phyloP scores from a whole-genome alignment of 768 basidiomycete genomes.

The Suillus brevipes region DNA sequence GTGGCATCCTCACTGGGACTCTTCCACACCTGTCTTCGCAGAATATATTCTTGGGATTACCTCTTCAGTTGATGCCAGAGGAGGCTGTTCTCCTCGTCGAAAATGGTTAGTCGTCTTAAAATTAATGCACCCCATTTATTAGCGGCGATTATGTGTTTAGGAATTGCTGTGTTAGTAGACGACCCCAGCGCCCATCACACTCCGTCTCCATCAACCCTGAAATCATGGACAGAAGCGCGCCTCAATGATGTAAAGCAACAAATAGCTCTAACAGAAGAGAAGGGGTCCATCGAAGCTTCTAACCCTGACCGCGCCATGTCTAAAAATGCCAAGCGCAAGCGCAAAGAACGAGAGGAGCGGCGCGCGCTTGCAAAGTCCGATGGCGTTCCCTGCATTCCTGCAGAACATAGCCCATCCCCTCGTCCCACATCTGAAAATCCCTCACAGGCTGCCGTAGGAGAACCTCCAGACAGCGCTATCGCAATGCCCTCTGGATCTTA shows the following conservation, averaged over 20 bases:
- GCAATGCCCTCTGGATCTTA: constrained; percentile 32
- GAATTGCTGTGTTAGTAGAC: constrained; percentile 74
- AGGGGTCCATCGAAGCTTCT: constrained; percentile 47
- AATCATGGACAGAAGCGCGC: constrained; percentile 54
- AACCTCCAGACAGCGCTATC: constrained; percentile 2
- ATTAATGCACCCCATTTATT: not conserved
- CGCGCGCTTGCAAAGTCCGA: constrained; percentile 23
- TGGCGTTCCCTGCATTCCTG: constrained; percentile 24
- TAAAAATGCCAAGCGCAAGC: constrained; percentile 67
- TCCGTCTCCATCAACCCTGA: constrained; percentile 48
- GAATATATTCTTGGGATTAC: constrained; percentile 94
- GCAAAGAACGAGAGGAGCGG: constrained; percentile 65
- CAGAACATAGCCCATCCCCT: constrained; percentile 15
- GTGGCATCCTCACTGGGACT: constrained; percentile 85
- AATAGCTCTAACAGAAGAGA: constrained; percentile 47
- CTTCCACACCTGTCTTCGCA: constrained; percentile 94
- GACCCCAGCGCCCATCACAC: constrained; percentile 58
- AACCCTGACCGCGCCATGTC: constrained; percentile 45
- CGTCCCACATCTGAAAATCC: constrained; percentile 4
- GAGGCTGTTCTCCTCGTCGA: constrained; percentile 87
- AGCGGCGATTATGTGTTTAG: constrained; percentile 39
- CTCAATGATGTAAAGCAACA: constrained; percentile 49
- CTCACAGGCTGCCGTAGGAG: constrained; percentile 5
- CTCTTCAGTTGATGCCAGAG: constrained; percentile 85
- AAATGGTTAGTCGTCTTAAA: constrained; percentile 53